A percentile compares a stretch with the other conserved stretches of the same genome.
These are phyloP conservation scores for Aspergillus olivimuriae DNA, from an alignment of 495 filamentous ascomycete species.

Conservation along the genomic window DNA sequence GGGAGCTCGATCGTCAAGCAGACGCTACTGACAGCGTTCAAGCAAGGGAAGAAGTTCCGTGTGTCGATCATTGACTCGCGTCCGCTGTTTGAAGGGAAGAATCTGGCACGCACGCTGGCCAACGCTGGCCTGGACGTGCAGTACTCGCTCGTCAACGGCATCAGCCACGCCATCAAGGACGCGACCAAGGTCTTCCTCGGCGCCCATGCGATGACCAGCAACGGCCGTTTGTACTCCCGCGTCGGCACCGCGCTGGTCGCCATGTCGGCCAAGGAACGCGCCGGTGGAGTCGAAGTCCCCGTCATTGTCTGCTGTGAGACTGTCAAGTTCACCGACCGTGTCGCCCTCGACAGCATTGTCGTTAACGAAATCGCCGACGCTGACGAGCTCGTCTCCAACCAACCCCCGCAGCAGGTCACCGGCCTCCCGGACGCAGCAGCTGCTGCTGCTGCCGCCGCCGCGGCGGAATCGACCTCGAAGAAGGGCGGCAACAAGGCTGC, in stretches of 20 bases:
- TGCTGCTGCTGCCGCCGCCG: slow-evolving; percentile 13
- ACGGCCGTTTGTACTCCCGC: slow-evolving; percentile 79
- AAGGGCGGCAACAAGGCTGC: slow-evolving; percentile 35
- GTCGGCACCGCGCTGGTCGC: slow-evolving; percentile 84
- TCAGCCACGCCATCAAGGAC: slow-evolving; percentile 63
- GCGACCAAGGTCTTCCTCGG: slow-evolving; percentile 81
- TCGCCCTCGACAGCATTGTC: slow-evolving; percentile 85
- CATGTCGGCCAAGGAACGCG: slow-evolving; percentile 69
- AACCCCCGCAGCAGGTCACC: slow-evolving; percentile 31
- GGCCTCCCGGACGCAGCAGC: slow-evolving; percentile 27
- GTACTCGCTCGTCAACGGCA: slow-evolving; percentile 71
- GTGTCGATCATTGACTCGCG: slow-evolving; percentile 83
- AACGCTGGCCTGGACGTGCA: slow-evolving; percentile 64
- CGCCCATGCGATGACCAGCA: slow-evolving; percentile 84
- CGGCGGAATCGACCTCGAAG: slow-evolving; percentile 24
- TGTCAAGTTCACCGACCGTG: slow-evolving; percentile 90
- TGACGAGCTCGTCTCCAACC: slow-evolving; percentile 50
- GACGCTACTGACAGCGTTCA: slow-evolving; percentile 65
- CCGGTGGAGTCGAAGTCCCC: slow-evolving; percentile 54
- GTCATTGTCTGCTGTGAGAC: slow-evolving; percentile 92
- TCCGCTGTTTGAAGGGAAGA: slow-evolving; percentile 74
- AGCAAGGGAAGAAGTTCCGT: slow-evolving; percentile 63
- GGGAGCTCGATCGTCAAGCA: slow-evolving; percentile 79
- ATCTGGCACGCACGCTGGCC: slow-evolving; percentile 61
- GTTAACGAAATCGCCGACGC: slow-evolving; percentile 81